Percentiles rank a stretch among this genome's conserved stretches.
These are phyloP conservation scores for Aspergillus eucalypticola DNA, from an alignment of 2,329 filamentous ascomycete species.

Conservation along the genomic window DNA sequence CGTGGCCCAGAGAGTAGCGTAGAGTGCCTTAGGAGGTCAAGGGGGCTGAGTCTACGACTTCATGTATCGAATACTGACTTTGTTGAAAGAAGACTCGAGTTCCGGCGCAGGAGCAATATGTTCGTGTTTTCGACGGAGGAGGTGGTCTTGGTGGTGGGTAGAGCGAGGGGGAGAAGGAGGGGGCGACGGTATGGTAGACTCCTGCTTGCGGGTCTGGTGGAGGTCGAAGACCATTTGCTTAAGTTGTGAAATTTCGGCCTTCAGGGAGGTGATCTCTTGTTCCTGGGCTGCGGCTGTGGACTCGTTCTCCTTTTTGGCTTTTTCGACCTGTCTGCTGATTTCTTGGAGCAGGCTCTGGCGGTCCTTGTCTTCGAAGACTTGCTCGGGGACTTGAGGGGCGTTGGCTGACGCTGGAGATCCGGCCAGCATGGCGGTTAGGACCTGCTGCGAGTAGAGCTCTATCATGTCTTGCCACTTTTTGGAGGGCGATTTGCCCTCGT, in stretches of 20 bases:
- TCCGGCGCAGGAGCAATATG: neutral
- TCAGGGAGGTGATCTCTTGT: constrained; percentile 30
- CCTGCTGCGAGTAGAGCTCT: constrained; percentile 27
- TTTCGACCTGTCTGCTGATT: neutral
- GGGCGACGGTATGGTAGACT: neutral
- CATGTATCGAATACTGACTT: neutral
- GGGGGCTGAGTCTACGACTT: neutral
- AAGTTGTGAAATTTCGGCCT: constrained; percentile 32
- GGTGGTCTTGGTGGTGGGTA: neutral
- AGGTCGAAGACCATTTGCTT: constrained; percentile 33
- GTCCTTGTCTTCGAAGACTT: neutral
- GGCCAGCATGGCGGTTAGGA: constrained; percentile 25
- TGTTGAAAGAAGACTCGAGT: neutral
- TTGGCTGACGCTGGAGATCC: constrained; percentile 2
- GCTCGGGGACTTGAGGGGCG: neutral
- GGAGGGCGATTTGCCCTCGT: constrained; percentile 18
- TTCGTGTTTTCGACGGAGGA: constrained; percentile 6
- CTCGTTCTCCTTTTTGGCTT: neutral
- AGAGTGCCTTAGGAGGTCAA: too few relatives aligned
- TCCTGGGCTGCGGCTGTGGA: constrained; percentile 12
- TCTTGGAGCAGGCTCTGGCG: neutral
- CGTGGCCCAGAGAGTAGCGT: too few relatives aligned
- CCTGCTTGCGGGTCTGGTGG: constrained; percentile 17
- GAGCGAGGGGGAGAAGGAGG: neutral
- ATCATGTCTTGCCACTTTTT: constrained; percentile 24